These are phyloP conservation scores for Panellus pusillus DNA, from an alignment of 768 basidiomycete species.

Conservation along the genomic window DNA sequence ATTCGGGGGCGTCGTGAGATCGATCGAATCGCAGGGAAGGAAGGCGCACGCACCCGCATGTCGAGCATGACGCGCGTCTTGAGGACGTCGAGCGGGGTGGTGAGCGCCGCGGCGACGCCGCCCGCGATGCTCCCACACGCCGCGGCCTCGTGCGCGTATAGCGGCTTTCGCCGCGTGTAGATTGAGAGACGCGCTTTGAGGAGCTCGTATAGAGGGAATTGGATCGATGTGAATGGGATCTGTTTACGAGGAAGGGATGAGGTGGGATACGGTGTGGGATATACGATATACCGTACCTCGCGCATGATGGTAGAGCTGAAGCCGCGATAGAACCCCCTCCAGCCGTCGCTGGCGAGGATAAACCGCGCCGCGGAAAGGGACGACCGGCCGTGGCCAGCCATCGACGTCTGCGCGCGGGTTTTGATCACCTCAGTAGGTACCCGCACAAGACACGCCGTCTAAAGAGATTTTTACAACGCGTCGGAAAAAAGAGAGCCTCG, in stretches of 20 bases:
- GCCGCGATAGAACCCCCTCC: constrained; percentile 84
- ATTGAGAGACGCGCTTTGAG: constrained; percentile 56
- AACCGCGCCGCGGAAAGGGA: constrained; percentile 61
- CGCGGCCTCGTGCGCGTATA: constrained; percentile 77
- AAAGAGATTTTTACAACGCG: not conserved
- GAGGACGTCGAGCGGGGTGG: constrained; percentile 94
- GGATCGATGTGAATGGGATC: constrained; percentile 64
- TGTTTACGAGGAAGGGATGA: constrained; percentile 33
- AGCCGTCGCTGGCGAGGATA: constrained; percentile 61
- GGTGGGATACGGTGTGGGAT: constrained; percentile 24
- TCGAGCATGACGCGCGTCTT: constrained; percentile 98
- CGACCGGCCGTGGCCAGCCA: constrained; percentile 60
- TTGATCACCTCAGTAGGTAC: constrained; percentile 98
- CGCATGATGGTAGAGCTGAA: constrained; percentile 77
- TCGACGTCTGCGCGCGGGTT: constrained; percentile 85
- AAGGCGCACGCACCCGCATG: constrained; percentile 54
- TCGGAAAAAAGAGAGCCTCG: constrained; percentile 23
- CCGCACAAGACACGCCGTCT: constrained; percentile 89
- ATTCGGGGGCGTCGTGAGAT: too few species aligned
- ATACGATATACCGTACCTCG: constrained; percentile 46
- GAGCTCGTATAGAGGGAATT: constrained; percentile 81
- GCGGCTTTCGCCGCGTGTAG: constrained; percentile 50
- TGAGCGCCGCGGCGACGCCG: constrained; percentile 83
- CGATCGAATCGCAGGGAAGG: too few species aligned
- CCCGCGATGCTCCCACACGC: constrained; percentile 90